phyloP scores from a whole-genome alignment of 768 basidiomycete genomes.

The Leccinum fibrillosum region DNA sequence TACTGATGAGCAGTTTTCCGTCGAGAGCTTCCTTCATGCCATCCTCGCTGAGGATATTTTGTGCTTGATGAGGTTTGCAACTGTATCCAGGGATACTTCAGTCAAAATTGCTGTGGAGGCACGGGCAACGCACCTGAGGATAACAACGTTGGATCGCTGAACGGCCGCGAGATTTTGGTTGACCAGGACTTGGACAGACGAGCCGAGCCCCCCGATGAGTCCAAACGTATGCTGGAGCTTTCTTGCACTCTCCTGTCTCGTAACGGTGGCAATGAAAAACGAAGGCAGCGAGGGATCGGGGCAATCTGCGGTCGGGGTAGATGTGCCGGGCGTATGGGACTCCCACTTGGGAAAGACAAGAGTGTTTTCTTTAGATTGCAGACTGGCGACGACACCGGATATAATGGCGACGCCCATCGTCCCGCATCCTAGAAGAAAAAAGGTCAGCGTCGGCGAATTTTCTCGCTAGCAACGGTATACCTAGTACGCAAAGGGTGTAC shows the following conservation, averaged over 20 bases:
- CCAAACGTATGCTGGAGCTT: slow-evolving; percentile 63
- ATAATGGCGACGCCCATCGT: slow-evolving; percentile 97
- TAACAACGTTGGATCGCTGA: slow-evolving; percentile 72
- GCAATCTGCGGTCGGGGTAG: slow-evolving; percentile 55
- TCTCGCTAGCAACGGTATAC: slow-evolving; percentile 31
- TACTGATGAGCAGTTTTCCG: slow-evolving; percentile 92
- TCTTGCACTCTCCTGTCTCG: slow-evolving; percentile 66
- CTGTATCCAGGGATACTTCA: slow-evolving; percentile 38
- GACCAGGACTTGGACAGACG: slow-evolving; percentile 67
- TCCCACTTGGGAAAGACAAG: slow-evolving; percentile 52
- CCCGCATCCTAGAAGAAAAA: slow-evolving; percentile 72
- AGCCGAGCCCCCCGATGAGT: slow-evolving; percentile 55
- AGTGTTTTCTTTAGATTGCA: no score
- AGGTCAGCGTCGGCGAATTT: slow-evolving; percentile 14
- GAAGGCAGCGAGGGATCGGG: slow-evolving; percentile 72
- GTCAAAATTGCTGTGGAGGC: neutral
- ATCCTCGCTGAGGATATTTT: slow-evolving; percentile 62
- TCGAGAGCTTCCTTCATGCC: slow-evolving; percentile 83
- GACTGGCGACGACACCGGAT: slow-evolving; percentile 42
- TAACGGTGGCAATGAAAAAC: slow-evolving; percentile 86
- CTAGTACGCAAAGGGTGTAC: slow-evolving; percentile 89
- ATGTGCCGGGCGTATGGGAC: slow-evolving; percentile 67
- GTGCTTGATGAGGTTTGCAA: slow-evolving; percentile 91
- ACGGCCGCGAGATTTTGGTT: slow-evolving; percentile 71
- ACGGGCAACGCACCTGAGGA: slow-evolving; percentile 68